Percentiles rank a stretch among this genome's conserved stretches.
Conservation (phyloP, 495 filamentous ascomycete species). For the Hyphodiscus hymeniophilus region DNA sequence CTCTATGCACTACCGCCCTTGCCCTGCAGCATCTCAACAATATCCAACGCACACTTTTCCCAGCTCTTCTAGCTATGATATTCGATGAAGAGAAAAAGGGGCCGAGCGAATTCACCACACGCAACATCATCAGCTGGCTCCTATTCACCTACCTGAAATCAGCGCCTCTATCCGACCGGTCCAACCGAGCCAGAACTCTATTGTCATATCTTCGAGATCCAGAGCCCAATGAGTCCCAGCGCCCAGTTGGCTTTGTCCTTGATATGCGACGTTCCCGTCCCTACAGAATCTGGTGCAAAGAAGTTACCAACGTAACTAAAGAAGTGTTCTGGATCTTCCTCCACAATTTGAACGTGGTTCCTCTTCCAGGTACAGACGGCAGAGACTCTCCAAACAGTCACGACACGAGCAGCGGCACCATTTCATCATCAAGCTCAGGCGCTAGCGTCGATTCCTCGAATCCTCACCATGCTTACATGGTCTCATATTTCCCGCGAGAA, state of each 20-base stretch:
- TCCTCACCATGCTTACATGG: slow-evolving; percentile 40
- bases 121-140: slow-evolving; percentile 76
- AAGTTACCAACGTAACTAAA: slow-evolving; percentile 85
- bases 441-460: slow-evolving; percentile 9
- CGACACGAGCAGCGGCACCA: slow-evolving; percentile 12
- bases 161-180: slow-evolving; percentile 42
- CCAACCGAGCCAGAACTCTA: slow-evolving; percentile 56
- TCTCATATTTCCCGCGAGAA: slow-evolving; percentile 76
- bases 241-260: slow-evolving; percentile 76
- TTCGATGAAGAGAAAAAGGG: slow-evolving; percentile 97
- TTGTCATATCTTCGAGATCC: slow-evolving; percentile 78
- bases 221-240: slow-evolving; percentile 59
- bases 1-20: slow-evolving; percentile 80
- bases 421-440: slow-evolving; percentile 1
- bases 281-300: slow-evolving; percentile 89
- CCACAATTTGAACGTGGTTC: slow-evolving; percentile 83
- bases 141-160: slow-evolving; percentile 76
- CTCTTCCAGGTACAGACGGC: slow-evolving; percentile 33
- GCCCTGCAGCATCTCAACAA: slow-evolving; percentile 73
- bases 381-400: slow-evolving; percentile 5
- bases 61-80: slow-evolving; percentile 76
- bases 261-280: slow-evolving; percentile 82
- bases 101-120: slow-evolving; percentile 89
- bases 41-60: slow-evolving; percentile 76
- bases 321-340: slow-evolving; percentile 99